Evolutionary conservation across 305 asterid genomes (phyloP).

Genomic region (Solanum chacoense): DNA sequence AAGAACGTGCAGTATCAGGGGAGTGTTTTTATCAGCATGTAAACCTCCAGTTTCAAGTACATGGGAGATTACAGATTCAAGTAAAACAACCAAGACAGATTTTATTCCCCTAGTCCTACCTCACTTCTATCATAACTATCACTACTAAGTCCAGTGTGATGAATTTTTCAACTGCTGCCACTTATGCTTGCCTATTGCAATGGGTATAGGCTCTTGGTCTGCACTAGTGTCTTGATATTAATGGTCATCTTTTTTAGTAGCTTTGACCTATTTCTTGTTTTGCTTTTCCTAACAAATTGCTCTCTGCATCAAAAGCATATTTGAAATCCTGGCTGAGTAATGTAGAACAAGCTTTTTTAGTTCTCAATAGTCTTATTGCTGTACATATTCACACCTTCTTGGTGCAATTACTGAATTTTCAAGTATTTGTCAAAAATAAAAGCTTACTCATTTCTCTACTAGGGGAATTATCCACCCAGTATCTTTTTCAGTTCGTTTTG

Average conservation of each 20-base stretch:
- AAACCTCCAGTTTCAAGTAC: not conserved
- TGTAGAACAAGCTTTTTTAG: not conserved
- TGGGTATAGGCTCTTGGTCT: not conserved
- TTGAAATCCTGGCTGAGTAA: not conserved
- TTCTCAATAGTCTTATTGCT: not conserved
- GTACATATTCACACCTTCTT: not conserved
- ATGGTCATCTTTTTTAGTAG: not conserved
- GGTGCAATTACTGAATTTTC: not conserved
- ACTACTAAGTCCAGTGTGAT: not conserved
- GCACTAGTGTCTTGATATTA: not conserved
- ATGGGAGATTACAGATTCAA: not conserved
- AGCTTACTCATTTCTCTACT: not conserved
- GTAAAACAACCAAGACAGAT: not conserved
- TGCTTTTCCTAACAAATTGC: not conserved
- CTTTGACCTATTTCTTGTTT: not conserved
- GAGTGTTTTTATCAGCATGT: not conserved
- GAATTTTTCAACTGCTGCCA: not conserved
- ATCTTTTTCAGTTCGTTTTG: not conserved
- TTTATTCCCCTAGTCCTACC: not conserved
- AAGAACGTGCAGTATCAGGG: not conserved
- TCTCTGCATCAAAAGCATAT: not conserved
- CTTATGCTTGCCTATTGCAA: not conserved
- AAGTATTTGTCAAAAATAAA: not conserved
- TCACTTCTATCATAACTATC: not conserved
- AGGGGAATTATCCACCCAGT: not conserved